These are phyloP conservation scores for Sparassis latifolia DNA, from an alignment of 1,284 basidiomycete genomes.

Conservation along the genomic window DNA sequence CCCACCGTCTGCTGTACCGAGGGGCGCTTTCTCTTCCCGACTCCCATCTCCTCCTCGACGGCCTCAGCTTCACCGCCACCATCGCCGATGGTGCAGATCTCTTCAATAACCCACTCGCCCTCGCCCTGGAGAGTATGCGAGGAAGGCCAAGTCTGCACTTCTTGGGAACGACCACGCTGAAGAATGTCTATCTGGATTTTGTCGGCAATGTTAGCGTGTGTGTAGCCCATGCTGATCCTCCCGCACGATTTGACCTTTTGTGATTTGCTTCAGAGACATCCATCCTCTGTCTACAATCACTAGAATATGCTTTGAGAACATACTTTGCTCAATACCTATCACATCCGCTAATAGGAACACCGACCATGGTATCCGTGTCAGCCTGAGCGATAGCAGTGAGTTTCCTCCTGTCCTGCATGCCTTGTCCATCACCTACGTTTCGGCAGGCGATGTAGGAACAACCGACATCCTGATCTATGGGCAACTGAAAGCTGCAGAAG, in stretches of 20 bases:
- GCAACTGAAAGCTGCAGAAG: conserved; percentile 26
- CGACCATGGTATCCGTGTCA: conserved; percentile 53
- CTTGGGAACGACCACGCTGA: conserved; percentile 44
- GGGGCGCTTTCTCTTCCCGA: conserved; percentile 71
- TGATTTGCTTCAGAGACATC: conserved; percentile 47
- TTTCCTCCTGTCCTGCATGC: conserved; percentile 1
- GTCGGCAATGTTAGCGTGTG: conserved; percentile 50
- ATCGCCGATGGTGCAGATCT: conserved; percentile 30
- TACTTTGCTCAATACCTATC: conserved; percentile 49
- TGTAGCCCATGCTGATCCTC: conserved; percentile 20
- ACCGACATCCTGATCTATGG: conserved; percentile 67
- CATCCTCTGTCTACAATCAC: conserved; percentile 60
- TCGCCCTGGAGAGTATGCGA: conserved; percentile 75
- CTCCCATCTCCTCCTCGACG: conserved; percentile 65
- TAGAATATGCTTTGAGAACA: conserved; percentile 63
- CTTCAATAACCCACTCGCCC: conserved; percentile 60
- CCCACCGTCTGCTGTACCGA: conserved; percentile 60
- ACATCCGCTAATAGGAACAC: conserved; percentile 31
- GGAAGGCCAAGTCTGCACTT: conserved; percentile 61
- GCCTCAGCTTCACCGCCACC: conserved; percentile 55
- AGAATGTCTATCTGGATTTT: conserved; percentile 54
- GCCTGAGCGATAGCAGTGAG: conserved; percentile 62
- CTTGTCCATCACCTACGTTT: background rate
- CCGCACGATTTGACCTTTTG: background rate
- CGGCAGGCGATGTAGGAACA: conserved; percentile 52